Evolutionary conservation across 2,329 filamentous ascomycete species (phyloP), one percentile per base, ranked within the genome.

Genomic region (Fusarium sp.): DNA sequence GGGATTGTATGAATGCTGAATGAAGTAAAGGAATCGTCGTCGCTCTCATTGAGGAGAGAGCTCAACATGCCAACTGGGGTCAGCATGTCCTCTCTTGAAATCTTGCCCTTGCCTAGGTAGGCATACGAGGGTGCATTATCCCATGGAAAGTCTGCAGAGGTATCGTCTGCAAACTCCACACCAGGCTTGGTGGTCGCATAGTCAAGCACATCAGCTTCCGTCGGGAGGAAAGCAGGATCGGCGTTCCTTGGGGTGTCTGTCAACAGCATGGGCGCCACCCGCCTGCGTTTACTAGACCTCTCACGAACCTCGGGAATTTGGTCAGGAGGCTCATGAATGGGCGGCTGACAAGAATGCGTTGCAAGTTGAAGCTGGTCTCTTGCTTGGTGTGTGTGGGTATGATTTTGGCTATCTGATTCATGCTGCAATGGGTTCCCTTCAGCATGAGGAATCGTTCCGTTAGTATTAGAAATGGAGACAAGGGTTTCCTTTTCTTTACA

Each of bases 41-140:
- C 63, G 9, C 66, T 65, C 20, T 78, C 73, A 24, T 72, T 26
- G 30, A 80, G 26, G 28, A 75, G 66, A 18, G 73, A 74, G 50
- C 77, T 79, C 10, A 81, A 56, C 26, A 53, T 18, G 18, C 53
- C 70, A 6, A n/a, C 12, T 10, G 77, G 53, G 18, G 78, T 78
- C 53, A 65, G 75, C 31, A 82, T 72, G 24, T 64, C 57, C 5
- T 60, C 55, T 10, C 59, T 54, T n/a, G 63, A n/a, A 22, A 85
- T 67, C 8, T 68, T 78, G 11, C 79, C 80, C 10, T 72, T 59
- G 6, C 84, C 84, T 5, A 85, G 72, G 54, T 85, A 86, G 7
- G 81, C 79, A 36, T 68, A 72, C 6, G 55, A 16, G 6, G 66
- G 28, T 20, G 72, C 71, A 26, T 59, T 48, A 38, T 80, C 76